phyloP scores from a whole-genome alignment of 2,329 filamentous ascomycete genomes.

The Beauveria caledonica region DNA sequence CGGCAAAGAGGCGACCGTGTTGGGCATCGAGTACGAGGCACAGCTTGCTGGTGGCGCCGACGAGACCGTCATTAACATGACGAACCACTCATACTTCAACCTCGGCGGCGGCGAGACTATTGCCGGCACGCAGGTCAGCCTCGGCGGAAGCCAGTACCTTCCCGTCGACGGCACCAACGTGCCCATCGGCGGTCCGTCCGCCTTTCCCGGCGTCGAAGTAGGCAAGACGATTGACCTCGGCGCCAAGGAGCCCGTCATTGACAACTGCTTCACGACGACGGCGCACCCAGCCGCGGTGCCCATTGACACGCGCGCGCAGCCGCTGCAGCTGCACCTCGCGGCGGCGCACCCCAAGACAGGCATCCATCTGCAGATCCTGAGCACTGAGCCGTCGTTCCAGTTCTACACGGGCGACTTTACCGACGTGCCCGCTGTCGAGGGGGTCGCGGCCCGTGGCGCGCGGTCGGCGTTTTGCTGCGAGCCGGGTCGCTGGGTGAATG shows the following conservation, averaged over 20 bases:
- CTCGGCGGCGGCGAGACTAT: conserved; percentile 45
- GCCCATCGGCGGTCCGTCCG: conserved; percentile 58
- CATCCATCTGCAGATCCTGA: conserved; percentile 77
- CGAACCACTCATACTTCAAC: conserved; percentile 86
- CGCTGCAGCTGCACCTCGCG: conserved; percentile 59
- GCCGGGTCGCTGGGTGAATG: conserved; percentile 85
- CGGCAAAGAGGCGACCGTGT: conserved; percentile 57
- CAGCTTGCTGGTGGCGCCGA: conserved; percentile 68
- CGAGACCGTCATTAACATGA: conserved; percentile 90
- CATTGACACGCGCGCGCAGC: conserved; percentile 55
- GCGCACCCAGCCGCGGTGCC: conserved; percentile 50
- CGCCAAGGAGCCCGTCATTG: conserved; percentile 64
- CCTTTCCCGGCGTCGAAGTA: conserved; percentile 57
- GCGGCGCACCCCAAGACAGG: conserved; percentile 67
- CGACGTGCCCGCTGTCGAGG: conserved; percentile 60
- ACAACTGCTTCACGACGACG: conserved; percentile 84
- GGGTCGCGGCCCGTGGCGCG: conserved; percentile 53
- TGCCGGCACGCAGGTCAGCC: conserved; percentile 56
- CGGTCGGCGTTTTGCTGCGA: conserved; percentile 86
- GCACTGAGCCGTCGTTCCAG: conserved; percentile 93
- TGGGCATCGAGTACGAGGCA: conserved; percentile 86
- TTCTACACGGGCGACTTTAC: conserved; percentile 91
- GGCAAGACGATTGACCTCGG: conserved; percentile 64
- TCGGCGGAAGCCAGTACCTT: conserved; percentile 58
- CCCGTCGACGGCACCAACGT: conserved; percentile 67